A percentile compares a stretch with the other conserved stretches of the same genome.
Conservation (phyloP, 257 asterid species). For the Vinca minor region DNA sequence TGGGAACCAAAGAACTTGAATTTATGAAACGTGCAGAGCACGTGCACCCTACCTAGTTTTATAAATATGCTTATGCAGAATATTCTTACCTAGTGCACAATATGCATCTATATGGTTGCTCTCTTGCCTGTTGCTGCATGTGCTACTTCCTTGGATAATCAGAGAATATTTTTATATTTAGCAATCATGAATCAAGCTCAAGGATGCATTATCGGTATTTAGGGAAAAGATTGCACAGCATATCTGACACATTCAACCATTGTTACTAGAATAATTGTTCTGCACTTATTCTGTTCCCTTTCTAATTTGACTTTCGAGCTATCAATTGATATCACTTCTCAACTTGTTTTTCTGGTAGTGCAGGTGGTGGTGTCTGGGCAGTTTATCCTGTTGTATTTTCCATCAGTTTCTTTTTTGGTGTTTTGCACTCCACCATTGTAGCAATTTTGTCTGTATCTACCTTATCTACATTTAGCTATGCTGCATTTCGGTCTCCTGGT, state of each 20-base stretch:
- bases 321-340: background rate
- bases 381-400: slow-evolving; percentile 61
- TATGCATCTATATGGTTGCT: too few species aligned
- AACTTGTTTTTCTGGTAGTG: slow-evolving; percentile 18
- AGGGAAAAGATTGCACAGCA: background rate
- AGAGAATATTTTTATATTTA: too few species aligned
- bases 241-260: background rate
- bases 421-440: slow-evolving; percentile 37
- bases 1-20: too few species aligned
- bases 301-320: background rate
- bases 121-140: too few species aligned
- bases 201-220: background rate
- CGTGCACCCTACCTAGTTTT: too few species aligned
- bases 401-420: slow-evolving; percentile 39
- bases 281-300: background rate
- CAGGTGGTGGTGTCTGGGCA: slow-evolving; percentile 94
- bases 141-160: too few species aligned
- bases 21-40: too few species aligned
- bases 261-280: background rate
- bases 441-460: slow-evolving; percentile 48
- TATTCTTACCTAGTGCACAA: too few species aligned
- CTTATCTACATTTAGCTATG: slow-evolving; percentile 48
- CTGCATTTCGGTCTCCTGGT: slow-evolving; percentile 77
- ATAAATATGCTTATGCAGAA: too few species aligned
- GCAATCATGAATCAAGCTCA: background rate